Percentiles rank a stretch among this genome's conserved stretches.
Conservation (phyloP, 306 rosid species). For the Corylus heterophylla region DNA sequence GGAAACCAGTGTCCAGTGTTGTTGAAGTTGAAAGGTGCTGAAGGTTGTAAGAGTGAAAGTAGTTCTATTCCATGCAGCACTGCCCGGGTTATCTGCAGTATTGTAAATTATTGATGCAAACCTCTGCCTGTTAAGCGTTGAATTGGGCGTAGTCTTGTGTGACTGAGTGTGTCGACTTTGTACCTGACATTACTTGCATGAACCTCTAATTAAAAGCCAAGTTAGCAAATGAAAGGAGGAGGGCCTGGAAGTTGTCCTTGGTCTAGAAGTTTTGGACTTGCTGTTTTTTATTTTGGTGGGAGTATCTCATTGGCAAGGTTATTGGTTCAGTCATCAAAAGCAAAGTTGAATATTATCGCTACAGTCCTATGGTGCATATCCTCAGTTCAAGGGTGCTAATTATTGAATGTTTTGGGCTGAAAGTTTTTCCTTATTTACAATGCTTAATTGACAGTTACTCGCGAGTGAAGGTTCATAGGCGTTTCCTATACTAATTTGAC, state of each 20-base stretch:
- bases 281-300: not conserved
- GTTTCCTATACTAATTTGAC: not conserved
- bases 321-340: not conserved
- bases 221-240: not conserved
- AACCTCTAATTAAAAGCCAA: not conserved
- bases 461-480: not conserved
- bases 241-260: not conserved
- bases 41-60: not conserved
- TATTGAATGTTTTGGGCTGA: not conserved
- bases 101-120: not conserved
- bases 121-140: not conserved
- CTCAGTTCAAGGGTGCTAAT: not conserved
- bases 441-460: not conserved
- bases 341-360: not conserved
- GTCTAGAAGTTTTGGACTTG: not conserved
- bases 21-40: not conserved
- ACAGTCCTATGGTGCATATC: not conserved
- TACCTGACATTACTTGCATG: not conserved
- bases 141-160: not conserved
- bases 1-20: not conserved
- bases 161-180: not conserved
- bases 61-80: not conserved
- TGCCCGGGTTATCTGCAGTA: not conserved
- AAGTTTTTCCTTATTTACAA: not conserved
- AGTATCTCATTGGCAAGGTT: not conserved